phyloP scores from a whole-genome alignment of 805 yeast species.

The Hanseniaspora osmophila region DNA sequence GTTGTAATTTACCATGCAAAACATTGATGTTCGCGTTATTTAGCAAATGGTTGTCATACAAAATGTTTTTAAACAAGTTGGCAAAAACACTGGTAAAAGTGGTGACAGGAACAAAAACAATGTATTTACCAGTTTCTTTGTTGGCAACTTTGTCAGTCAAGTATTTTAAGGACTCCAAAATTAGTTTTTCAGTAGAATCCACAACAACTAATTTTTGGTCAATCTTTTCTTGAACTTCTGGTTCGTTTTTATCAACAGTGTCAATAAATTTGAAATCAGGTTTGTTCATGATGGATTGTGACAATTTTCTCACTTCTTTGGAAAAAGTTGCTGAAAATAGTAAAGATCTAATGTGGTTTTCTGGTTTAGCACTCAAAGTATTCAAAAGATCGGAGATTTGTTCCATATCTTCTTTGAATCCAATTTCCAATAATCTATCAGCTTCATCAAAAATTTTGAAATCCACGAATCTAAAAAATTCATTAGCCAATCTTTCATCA shows the following conservation, averaged over 20 bases:
- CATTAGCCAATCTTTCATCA: constrained; percentile 29
- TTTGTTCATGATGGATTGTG: constrained; percentile 40
- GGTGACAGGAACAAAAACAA: constrained; percentile 72
- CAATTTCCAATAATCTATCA: constrained; percentile 70
- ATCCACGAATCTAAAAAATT: constrained; percentile 38
- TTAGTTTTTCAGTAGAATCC: constrained; percentile 39
- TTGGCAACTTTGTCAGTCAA: constrained; percentile 18
- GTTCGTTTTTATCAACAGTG: constrained; percentile 59
- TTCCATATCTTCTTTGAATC: constrained; percentile 56
- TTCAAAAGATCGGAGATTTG: constrained; percentile 39
- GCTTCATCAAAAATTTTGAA: constrained; percentile 86
- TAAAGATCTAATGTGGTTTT: constrained; percentile 41
- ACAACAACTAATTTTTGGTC: constrained; percentile 51
- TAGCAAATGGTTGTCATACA: constrained; percentile 12
- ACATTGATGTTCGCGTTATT: constrained; percentile 21
- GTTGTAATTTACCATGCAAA: constrained; percentile 67
- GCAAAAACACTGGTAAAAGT: constrained; percentile 47
- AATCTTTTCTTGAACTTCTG: constrained; percentile 68
- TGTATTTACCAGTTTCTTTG: constrained; percentile 47
- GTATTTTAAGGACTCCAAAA: constrained; percentile 41
- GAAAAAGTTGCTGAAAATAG: constrained; percentile 85
- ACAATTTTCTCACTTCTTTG: constrained; percentile 49
- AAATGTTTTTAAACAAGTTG: constrained; percentile 24
- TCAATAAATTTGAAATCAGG: constrained; percentile 48
- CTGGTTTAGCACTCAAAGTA: constrained; percentile 18